Evolutionary conservation across 306 rosid species (phyloP).

Genomic region (Gastrolobium bilobum): DNA sequence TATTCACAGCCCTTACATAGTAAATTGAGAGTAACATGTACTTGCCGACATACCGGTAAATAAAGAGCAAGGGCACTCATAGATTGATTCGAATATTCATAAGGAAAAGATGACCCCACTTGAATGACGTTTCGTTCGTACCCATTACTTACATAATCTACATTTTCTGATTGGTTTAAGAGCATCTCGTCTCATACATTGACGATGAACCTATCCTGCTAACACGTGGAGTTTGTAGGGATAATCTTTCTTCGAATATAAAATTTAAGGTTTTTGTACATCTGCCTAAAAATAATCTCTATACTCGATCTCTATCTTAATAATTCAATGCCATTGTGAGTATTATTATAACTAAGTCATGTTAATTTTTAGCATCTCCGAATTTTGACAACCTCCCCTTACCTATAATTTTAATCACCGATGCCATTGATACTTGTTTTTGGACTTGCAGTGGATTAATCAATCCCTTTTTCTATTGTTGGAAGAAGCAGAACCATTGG

Average conservation of each 20-base stretch:
- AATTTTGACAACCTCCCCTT: background rate
- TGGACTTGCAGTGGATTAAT: too few relatives aligned
- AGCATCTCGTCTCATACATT: too few relatives aligned
- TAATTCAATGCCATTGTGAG: background rate
- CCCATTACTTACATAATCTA: too few relatives aligned
- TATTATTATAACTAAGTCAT: background rate
- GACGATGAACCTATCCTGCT: background rate
- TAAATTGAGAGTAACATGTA: background rate
- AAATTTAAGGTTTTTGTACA: background rate
- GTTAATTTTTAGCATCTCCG: background rate
- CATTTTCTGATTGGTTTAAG: too few relatives aligned
- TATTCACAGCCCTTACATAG: too few relatives aligned
- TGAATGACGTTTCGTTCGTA: background rate
- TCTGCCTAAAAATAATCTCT: background rate
- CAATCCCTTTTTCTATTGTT: too few relatives aligned
- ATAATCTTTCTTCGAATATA: background rate
- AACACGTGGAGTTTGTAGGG: too few relatives aligned
- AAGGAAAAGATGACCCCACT: background rate
- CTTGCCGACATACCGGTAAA: background rate
- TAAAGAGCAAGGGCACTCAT: background rate
- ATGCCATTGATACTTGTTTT: too few relatives aligned
- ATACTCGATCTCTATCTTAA: background rate
- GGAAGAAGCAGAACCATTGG: too few relatives aligned
- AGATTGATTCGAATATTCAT: background rate
- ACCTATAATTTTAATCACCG: too few relatives aligned